Evolutionary conservation across 2,329 filamentous ascomycete genomes (phyloP).

Genomic region (Cladobotryum protrusum): DNA sequence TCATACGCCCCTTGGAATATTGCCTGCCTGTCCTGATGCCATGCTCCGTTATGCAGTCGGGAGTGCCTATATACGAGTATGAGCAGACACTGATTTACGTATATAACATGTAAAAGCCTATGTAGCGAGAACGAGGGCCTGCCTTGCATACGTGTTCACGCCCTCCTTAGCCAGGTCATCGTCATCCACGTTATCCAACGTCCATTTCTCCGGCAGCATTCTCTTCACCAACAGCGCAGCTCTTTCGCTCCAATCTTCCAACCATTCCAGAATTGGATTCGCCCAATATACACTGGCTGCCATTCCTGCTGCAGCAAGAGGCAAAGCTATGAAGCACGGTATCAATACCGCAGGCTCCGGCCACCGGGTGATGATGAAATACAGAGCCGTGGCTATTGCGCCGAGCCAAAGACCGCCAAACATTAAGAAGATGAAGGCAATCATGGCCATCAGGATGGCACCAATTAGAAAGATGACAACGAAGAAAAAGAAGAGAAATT

Average conservation of each 20-base stretch:
- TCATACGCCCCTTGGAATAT: too few species aligned
- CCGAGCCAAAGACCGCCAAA: conserved; percentile 18
- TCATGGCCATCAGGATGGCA: conserved; percentile 1
- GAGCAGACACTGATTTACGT: too few species aligned
- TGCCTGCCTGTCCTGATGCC: too few species aligned
- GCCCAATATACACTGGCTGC: background rate
- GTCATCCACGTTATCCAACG: conserved; percentile 14
- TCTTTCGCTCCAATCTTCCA: background rate
- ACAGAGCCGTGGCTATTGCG: conserved; percentile 15
- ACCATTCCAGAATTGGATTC: background rate
- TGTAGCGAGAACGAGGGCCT: conserved; percentile 6
- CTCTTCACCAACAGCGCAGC: background rate
- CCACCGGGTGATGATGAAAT: conserved; percentile 24
- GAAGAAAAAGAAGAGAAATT: too few species aligned
- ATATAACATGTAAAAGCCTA: too few species aligned
- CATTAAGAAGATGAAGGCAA: conserved; percentile 14
- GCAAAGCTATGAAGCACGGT: conserved; percentile 20
- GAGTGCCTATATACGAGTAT: too few species aligned
- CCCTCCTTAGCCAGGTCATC: conserved; percentile 19
- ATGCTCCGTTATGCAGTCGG: too few species aligned
- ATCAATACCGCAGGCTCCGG: conserved; percentile 19
- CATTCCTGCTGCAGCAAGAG: conserved; percentile 10
- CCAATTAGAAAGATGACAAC: background rate
- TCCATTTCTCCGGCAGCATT: conserved; percentile 12
- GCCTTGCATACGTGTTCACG: conserved; percentile 15